Evolutionary conservation across 2,329 filamentous ascomycete genomes (phyloP).

Genomic region (Aspergillus ustus): DNA sequence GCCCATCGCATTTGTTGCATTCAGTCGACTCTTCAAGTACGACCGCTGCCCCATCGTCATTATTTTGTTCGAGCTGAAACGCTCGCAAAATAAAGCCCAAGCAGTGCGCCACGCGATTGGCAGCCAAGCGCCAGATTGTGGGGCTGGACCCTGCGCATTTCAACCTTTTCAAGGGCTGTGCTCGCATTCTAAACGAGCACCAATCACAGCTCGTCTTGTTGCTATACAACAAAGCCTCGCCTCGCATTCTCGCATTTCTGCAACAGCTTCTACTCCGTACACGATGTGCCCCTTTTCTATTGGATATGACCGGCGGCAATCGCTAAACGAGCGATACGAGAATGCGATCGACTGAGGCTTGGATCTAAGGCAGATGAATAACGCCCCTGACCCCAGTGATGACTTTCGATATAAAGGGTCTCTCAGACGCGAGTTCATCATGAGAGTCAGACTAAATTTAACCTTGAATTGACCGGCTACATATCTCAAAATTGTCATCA

Average conservation of each 20-base stretch:
- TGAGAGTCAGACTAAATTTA: background rate
- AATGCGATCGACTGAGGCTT: background rate
- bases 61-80: background rate
- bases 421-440: background rate
- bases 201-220: background rate
- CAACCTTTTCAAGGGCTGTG: too few relatives aligned
- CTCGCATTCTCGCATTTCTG: conserved; percentile 1
- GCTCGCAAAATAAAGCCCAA: background rate
- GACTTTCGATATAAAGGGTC: background rate
- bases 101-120: background rate
- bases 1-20: background rate
- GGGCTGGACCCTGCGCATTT: background rate
- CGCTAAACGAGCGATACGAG: background rate
- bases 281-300: background rate
- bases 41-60: background rate
- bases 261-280: background rate
- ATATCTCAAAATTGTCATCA: background rate
- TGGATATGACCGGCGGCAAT: background rate
- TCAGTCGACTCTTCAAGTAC: background rate
- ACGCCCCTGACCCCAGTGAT: background rate
- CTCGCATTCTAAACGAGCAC: conserved; percentile 12
- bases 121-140: background rate
- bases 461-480: background rate
- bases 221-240: background rate
- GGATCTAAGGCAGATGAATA: background rate